These are phyloP conservation scores for Ogataea trehalophila DNA, from an alignment of 805 yeast genomes.

Conservation along the genomic window DNA sequence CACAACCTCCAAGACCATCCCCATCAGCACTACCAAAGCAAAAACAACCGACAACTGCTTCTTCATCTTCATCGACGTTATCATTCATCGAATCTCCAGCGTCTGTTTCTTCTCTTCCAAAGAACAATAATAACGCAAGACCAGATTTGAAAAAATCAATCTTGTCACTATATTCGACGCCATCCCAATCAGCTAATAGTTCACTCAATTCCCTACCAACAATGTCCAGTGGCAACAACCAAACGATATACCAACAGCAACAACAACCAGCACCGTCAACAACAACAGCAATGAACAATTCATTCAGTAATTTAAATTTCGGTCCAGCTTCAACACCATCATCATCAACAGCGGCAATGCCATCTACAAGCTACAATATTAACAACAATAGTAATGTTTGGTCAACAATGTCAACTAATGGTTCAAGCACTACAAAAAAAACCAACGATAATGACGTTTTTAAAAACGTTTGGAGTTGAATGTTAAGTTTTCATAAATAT, in stretches of 20 bases:
- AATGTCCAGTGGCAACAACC: not conserved
- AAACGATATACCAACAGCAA: not conserved
- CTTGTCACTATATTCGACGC: constrained; percentile 77
- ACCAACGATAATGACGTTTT: constrained; percentile 24
- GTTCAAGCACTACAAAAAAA: constrained; percentile 4
- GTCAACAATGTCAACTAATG: constrained; percentile 5
- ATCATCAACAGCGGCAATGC: not conserved
- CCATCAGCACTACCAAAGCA: not conserved
- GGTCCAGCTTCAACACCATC: not conserved
- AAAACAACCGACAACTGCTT: not conserved
- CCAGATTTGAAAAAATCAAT: constrained; percentile 92
- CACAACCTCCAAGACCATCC: constrained; percentile 2
- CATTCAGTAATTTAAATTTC: constrained; percentile 3
- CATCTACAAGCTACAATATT: not conserved
- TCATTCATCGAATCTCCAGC: constrained; percentile 1
- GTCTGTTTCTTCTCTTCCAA: not conserved
- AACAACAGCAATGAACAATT: constrained; percentile 1
- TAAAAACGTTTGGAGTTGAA: constrained; percentile 29
- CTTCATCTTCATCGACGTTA: constrained; percentile 7
- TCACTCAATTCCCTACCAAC: constrained; percentile 12
- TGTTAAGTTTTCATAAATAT: not conserved
- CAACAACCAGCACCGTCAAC: not conserved
- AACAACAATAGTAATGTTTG: constrained; percentile 10
- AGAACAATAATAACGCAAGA: constrained; percentile 34
- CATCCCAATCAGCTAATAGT: constrained; percentile 28